Conservation (phyloP, 768 basidiomycete genomes). For the Leccinum sublutescens region DNA sequence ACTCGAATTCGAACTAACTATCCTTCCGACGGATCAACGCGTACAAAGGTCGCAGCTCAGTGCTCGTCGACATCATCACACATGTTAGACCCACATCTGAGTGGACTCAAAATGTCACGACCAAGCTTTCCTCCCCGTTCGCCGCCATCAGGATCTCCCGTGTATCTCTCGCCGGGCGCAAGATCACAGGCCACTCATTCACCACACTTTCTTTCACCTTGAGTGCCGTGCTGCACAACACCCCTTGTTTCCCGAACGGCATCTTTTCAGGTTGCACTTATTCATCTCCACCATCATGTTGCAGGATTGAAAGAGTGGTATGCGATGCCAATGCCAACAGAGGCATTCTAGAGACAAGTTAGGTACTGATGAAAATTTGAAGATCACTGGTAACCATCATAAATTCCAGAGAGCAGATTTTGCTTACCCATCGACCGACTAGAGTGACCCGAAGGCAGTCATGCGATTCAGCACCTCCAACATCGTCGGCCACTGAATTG, state of each 20-base stretch:
- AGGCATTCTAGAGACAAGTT: slow-evolving; percentile 67
- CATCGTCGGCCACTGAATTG: too few species aligned
- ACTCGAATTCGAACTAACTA: too few species aligned
- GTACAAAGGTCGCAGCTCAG: too few species aligned
- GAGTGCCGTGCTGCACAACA: slow-evolving; percentile 63
- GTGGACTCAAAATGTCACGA: slow-evolving; percentile 25
- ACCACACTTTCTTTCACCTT: slow-evolving; percentile 70
- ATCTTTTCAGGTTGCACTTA: slow-evolving; percentile 25
- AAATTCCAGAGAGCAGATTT: slow-evolving; percentile 25
- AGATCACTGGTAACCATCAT: neutral
- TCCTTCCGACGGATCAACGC: too few species aligned
- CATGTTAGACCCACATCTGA: neutral
- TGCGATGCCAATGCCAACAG: slow-evolving; percentile 61
- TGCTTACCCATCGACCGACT: slow-evolving; percentile 59
- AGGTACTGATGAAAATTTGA: slow-evolving; percentile 39
- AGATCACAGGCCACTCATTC: slow-evolving; percentile 67
- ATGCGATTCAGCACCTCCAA: too few species aligned
- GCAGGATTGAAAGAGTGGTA: slow-evolving; percentile 56
- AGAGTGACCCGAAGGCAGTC: slow-evolving; percentile 38
- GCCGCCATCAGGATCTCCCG: slow-evolving; percentile 57
- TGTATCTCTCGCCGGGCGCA: slow-evolving; percentile 81
- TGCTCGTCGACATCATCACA: too few species aligned
- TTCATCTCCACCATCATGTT: slow-evolving; percentile 37
- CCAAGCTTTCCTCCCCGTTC: slow-evolving; percentile 25
- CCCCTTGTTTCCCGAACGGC: slow-evolving; percentile 63